Evolutionary conservation across 2,329 filamentous ascomycete species (phyloP), one percentile per base, ranked within the genome.

Genomic region (Venturia carpophila): DNA sequence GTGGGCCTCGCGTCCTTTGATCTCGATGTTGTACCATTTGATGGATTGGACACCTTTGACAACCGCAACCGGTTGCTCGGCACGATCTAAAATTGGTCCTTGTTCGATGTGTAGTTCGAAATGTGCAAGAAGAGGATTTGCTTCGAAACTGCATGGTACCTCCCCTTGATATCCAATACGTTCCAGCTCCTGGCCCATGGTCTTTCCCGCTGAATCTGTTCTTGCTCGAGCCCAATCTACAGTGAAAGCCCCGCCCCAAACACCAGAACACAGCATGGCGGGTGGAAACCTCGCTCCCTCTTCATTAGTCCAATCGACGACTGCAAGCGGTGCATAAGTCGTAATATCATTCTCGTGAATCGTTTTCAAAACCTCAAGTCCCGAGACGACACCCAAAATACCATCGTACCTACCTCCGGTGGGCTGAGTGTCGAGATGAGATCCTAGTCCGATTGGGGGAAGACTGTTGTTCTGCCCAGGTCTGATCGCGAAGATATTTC

Each of bases 341-440:
- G 69, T 58, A n/a, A 70, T 66, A 5, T 69, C 67, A 61, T 72
- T 73, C 41, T 76, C 74, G 58, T 74, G 71, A 19, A 78, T 67
- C 1, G 70, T 73, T n/a, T 73, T 70, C 27, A 77, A 70, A 42
- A 76, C 71, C 67, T 77, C 74, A 21, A 77, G 70, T 11, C 69
- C 71, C 9, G 68, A 66, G 10, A 69, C 60, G 10, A 72, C 71
- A 56, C 70, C 71, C 15, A 71, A 67, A 34, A 69, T 69, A 10
- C 70, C 69, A 58, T 71, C 70, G 52, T 68, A 71, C 61, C 65
- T 67, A 41, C 71, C 70, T 52, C 71, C 71, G 70, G 55, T 70
- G n/a, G 70, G 68, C 19, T 70, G 68, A 13, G 71, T 72, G 62
- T 69, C 68, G 13, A 70, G 52, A 56, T 70, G 68, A 55, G 62